Base-by-base conservation (phyloP, 306 rosid genomes). In the Prinsepia uniflora region DNA sequence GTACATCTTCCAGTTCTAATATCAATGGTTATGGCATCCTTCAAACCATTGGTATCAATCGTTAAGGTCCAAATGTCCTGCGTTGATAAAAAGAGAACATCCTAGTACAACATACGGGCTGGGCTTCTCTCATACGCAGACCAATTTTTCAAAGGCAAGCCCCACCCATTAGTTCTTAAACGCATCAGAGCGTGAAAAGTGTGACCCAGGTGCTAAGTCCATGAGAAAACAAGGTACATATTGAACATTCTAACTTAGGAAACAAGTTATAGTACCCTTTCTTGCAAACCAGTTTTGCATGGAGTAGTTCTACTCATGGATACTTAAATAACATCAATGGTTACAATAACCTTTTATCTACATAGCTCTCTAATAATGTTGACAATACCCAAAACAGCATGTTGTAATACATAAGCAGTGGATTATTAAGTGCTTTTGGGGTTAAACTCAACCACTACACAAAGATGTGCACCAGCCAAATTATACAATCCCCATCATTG, bases 311-410 rank as follows among this genome's bases (percentile, higher is more conserved):
- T 57, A 10, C 6, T 6, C 50, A 46, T 10, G 50, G 50, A 15
- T 46, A 9, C 50, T 46, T 45, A 46, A 46, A 30, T 53, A 53
- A 53, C 41, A 59, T 59, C 66, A 61, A 61, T 40, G 66, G 45
- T 61, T 39, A 61, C 46, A 8, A 39, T 30, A 8, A 36, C 14
- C 66, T 61, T 61, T 17, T 15, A 61, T 39, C 20, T 14, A 59
- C 64, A 7, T 14, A 14, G 42, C 19, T 40, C 22, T 17, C 39
- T 39, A 39, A 61, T 40, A 17, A 4, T 61, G 6, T 46, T 8
- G 13, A 61, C 12, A n/a, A 8, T 22, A 9, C 8, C 7, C 22
- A 48, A 53, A 8, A 3, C 30, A n/a, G 19, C 55, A 49, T 15
- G 18, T 15, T 49, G 19, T 6, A 13, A 17, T 59, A 59, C 41